phyloP scores from a whole-genome alignment of 2,329 filamentous ascomycete genomes.

The Alternaria arbusti region DNA sequence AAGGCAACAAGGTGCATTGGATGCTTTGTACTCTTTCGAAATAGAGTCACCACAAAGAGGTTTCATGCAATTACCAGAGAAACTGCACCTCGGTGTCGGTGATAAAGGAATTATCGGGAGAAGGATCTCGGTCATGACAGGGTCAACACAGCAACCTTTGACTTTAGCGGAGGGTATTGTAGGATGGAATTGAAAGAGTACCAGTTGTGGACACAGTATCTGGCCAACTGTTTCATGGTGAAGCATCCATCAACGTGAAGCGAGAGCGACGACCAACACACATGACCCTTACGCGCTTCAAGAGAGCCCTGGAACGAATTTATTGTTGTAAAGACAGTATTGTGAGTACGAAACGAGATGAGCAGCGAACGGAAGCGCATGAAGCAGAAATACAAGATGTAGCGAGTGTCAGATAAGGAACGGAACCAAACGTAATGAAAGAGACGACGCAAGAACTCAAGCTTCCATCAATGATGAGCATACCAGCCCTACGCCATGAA shows the following conservation, averaged over 20 bases:
- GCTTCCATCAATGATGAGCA: too few relatives aligned
- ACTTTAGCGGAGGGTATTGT: constrained; percentile 42
- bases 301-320: too few relatives aligned
- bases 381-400: too few relatives aligned
- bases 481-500: too few relatives aligned
- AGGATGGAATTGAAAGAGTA: constrained; percentile 40
- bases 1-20: not conserved
- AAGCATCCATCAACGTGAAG: not conserved
- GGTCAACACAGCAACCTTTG: constrained; percentile 22
- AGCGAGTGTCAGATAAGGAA: too few relatives aligned
- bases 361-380: too few relatives aligned
- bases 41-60: constrained; percentile 8
- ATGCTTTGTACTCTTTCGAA: constrained; percentile 36
- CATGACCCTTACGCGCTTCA: too few relatives aligned
- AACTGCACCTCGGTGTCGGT: constrained; percentile 40
- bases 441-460: too few relatives aligned
- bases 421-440: too few relatives aligned
- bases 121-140: constrained; percentile 39
- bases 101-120: constrained; percentile 42
- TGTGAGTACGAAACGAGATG: too few relatives aligned
- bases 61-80: constrained; percentile 26
- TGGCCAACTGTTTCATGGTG: rapidly evolving
- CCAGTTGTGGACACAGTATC: rapidly evolving
- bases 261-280: not conserved
- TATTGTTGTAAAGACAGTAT: too few relatives aligned